These are phyloP conservation scores for Coemansia sp. DNA, from an alignment of 192 early-diverging fungal genomes.

Conservation along the genomic window DNA sequence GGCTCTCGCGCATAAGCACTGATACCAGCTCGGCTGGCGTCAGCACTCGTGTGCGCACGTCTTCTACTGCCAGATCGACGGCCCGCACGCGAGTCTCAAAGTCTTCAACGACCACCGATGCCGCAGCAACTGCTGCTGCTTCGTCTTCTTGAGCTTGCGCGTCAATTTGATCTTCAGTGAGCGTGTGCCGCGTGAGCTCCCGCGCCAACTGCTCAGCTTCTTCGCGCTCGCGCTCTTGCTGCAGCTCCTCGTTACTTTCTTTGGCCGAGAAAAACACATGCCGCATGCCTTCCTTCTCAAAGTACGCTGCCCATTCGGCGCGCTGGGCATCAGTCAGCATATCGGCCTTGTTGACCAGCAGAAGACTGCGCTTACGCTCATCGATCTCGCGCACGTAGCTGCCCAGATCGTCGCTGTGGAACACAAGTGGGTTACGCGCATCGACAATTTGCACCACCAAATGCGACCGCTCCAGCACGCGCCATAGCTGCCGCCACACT, in stretches of 20 bases:
- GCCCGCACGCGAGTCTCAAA: conserved; percentile 47
- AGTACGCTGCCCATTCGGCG: conserved; percentile 86
- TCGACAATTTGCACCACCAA: conserved; percentile 98
- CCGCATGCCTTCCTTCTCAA: conserved; percentile 75
- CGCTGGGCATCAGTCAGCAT: conserved; percentile 88
- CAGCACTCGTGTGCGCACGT: conserved; percentile 62
- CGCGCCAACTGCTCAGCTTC: conserved; percentile 46
- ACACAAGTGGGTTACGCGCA: conserved; percentile 92
- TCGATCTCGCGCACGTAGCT: conserved; percentile 91
- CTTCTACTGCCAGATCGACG: conserved; percentile 26
- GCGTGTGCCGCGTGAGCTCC: conserved; percentile 32
- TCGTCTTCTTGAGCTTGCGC: conserved; percentile 27
- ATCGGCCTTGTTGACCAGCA: conserved; percentile 99
- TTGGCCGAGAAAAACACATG: conserved; percentile 96
- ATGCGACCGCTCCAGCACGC: conserved; percentile 95
- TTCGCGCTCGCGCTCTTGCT: conserved; percentile 63
- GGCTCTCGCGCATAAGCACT: conserved; percentile 61
- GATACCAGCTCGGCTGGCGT: conserved; percentile 68
- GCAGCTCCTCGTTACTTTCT: conserved; percentile 71
- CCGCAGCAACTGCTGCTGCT: conserved; percentile 17
- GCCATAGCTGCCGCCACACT: conserved; percentile 99
- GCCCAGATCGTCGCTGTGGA: conserved; percentile 85
- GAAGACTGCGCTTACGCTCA: conserved; percentile 77
- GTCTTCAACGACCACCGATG: conserved; percentile 8
- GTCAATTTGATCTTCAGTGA: conserved; percentile 27